Base-by-base conservation (phyloP, 495 filamentous ascomycete species). In the Cairneyella variabilis region DNA sequence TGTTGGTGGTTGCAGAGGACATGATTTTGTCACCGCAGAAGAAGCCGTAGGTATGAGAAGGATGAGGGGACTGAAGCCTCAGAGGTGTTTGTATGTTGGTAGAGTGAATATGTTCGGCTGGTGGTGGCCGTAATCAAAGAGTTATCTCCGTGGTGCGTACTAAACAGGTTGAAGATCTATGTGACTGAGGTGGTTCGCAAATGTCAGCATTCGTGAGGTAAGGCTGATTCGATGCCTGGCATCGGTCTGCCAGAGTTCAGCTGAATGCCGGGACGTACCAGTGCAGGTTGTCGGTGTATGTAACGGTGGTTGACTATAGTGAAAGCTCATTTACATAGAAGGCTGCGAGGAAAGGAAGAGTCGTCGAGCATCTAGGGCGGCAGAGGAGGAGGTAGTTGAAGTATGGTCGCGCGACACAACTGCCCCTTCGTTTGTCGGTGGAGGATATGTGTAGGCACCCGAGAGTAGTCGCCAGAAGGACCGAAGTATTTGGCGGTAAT, bases 381-480 rank as follows among this genome's bases (percentile, higher is more conserved):
- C 44, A 36, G 56, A 28, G 51, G 27, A 17, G 36, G 42, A 53
- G 36, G 54, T 53, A 57, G 54, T 56, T 50, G 52, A 64, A 54
- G 56, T 30, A 26, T 48, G 58, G 62, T 64, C 53, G 62, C 58
- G 56, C 58, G 58, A 59, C 56, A 59, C 59, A 57, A 56, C 44
- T n/a, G n/a, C n/a, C 51, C 54, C 51, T 56, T 59, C 52, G 62
- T 61, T 64, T 61, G 61, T 61, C n/a, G n/a, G n/a, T n/a, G n/a
- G n/a, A 23, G 34, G 26, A 28, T 16, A 48, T 25, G 53, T 46
- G 54, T 45, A 63, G 57, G 62, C 58, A 64, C 49, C 62, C 58
- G 62, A 38, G 34, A 18, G 48, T 10, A 12, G 32, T 12, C 36
- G 46, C 28, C 37, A 46, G 20, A 43, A 20, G 30, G 18, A 28